A percentile compares a stretch with the other conserved stretches of the same genome.
Evolutionary conservation across 768 basidiomycete genomes (phyloP).

Genomic region (Trametopsis cervina): DNA sequence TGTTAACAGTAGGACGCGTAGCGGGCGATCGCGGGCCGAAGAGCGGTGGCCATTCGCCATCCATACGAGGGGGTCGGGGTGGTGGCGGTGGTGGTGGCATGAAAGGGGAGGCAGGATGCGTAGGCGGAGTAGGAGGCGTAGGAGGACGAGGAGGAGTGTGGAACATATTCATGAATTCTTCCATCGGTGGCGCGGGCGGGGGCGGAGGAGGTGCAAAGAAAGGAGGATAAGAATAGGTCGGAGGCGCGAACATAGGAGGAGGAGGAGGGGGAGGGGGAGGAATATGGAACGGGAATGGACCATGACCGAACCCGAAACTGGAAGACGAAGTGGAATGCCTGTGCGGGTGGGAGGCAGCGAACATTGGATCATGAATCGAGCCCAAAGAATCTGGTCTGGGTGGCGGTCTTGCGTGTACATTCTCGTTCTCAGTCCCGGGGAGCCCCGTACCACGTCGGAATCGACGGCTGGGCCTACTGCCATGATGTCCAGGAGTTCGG

Average conservation of each 20-base stretch:
- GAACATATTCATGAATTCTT: background rate
- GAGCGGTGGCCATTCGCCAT: background rate
- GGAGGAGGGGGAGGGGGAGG: constrained; percentile 16
- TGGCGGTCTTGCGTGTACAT: no score
- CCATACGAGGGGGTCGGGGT: background rate
- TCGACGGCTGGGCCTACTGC: no score
- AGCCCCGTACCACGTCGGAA: no score
- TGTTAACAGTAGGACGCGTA: background rate
- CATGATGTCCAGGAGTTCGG: background rate
- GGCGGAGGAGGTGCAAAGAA: constrained; percentile 11
- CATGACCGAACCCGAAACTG: no score
- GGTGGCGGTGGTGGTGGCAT: background rate
- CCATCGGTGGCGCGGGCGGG: constrained; percentile 7
- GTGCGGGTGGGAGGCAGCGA: no score
- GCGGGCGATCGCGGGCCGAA: no score
- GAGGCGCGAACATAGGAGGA: constrained; percentile 9
- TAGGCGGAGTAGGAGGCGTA: background rate
- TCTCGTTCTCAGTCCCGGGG: no score
- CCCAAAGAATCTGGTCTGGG: background rate
- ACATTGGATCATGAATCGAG: background rate
- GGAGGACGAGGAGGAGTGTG: background rate
- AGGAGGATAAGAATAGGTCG: no score
- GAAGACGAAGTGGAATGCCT: no score
- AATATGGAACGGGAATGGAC: no score
- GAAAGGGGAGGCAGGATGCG: background rate